A percentile compares a stretch with the other conserved stretches of the same genome.
Conservation (phyloP, 371 early-diverging fungal species). For the Chytridium lagenaria region DNA sequence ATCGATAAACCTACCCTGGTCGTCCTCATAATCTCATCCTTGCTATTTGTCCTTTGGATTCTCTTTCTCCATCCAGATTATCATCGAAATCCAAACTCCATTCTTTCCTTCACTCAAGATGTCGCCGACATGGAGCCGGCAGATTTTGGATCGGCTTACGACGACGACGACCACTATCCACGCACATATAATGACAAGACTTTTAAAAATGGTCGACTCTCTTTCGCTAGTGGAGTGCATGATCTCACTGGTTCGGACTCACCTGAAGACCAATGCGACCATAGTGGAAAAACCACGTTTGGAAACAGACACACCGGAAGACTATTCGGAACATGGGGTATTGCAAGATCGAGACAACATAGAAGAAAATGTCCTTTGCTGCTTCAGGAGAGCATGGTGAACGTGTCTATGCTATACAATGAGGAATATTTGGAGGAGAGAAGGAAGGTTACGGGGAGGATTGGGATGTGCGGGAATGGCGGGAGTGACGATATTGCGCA, state of each 20-base stretch:
- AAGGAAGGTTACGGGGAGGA: background rate
- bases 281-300: background rate
- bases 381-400: constrained; percentile 12
- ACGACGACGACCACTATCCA: no score
- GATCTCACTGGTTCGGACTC: constrained; percentile 7
- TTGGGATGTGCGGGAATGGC: background rate
- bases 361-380: constrained; percentile 7
- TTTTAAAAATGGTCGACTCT: no score
- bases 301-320: background rate
- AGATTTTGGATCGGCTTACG: background rate
- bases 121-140: background rate
- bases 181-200: no score
- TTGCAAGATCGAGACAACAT: background rate
- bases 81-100: background rate
- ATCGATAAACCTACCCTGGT: background rate
- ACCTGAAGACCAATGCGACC: constrained; percentile 16
- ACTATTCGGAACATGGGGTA: background rate
- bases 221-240: background rate
- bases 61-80: background rate
- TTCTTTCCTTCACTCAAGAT: background rate
- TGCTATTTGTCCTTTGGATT: background rate
- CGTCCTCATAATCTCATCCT: background rate
- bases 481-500: background rate
- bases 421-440: background rate
- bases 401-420: constrained; percentile 11